Conservation (phyloP, 768 basidiomycete genomes). For the Hypholoma fasciculare region DNA sequence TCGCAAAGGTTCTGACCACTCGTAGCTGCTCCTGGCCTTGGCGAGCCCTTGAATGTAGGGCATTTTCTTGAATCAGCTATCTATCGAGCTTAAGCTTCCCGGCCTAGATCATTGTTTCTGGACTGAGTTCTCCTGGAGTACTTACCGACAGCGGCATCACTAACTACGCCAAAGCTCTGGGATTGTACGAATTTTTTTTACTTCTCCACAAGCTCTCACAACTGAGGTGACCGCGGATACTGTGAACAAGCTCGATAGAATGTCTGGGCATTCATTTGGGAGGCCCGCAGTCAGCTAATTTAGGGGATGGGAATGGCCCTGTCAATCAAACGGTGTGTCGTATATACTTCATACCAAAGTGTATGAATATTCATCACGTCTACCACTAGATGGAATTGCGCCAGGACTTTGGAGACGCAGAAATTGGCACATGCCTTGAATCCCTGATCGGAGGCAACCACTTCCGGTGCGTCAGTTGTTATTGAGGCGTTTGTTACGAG, state of each 20-base stretch:
- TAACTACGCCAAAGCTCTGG: conserved; percentile 62
- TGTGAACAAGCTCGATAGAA: conserved; percentile 40
- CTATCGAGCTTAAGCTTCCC: no score
- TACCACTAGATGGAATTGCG: conserved; percentile 58
- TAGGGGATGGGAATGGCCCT: conserved; percentile 79
- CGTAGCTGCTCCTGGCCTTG: conserved; percentile 36
- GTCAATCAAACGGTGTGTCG: conserved; percentile 49
- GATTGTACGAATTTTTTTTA: conserved; percentile 51
- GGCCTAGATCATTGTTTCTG: conserved; percentile 61
- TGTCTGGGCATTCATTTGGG: conserved; percentile 76
- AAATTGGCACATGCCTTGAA: conserved; percentile 72
- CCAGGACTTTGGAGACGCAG: conserved; percentile 70
- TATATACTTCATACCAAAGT: background rate
- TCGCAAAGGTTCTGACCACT: background rate
- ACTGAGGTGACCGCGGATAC: no score
- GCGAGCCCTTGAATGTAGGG: conserved; percentile 50
- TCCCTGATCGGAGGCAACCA: conserved; percentile 80
- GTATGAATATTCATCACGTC: background rate
- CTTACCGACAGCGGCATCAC: conserved; percentile 56
- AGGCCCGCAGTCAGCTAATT: conserved; percentile 63
- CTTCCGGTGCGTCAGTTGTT: conserved; percentile 54
- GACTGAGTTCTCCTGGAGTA: conserved; percentile 54
- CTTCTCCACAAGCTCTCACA: no score
- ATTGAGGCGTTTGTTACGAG: background rate
- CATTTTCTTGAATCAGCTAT: no score